Conservation (phyloP, 2,329 filamentous ascomycete genomes). For the Aphanoascus verrucosus region DNA sequence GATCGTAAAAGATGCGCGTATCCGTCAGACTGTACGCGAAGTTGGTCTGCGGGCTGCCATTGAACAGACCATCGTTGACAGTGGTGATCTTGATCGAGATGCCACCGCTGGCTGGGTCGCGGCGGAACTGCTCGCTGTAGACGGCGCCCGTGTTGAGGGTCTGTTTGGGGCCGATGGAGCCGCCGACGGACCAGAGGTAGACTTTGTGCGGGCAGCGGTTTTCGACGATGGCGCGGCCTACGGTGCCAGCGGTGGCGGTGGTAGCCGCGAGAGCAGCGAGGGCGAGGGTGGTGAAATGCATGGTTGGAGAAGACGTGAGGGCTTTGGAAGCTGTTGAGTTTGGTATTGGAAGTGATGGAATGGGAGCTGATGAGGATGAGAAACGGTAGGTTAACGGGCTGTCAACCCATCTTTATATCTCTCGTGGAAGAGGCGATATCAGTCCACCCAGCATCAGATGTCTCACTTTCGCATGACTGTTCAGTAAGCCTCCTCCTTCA, state of each 20-base stretch:
- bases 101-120: constrained; percentile 31
- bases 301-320: constrained; percentile 4
- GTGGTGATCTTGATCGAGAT: constrained; percentile 36
- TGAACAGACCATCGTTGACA: constrained; percentile 27
- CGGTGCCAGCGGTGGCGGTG: constrained; percentile 23
- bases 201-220: constrained; percentile 28
- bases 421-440: neutral
- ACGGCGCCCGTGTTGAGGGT: constrained; percentile 22
- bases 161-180: constrained; percentile 18
- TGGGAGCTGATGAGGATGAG: neutral
- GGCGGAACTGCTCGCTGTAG: constrained; percentile 30
- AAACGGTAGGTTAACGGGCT: neutral
- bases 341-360: neutral
- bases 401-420: neutral
- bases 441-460: neutral
- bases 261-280: constrained; percentile 15
- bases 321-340: neutral
- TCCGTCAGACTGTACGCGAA: constrained; percentile 35
- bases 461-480: neutral
- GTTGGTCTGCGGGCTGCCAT: constrained; percentile 30
- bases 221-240: constrained; percentile 27
- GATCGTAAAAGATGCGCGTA: constrained; percentile 32
- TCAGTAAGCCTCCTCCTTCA: neutral
- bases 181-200: constrained; percentile 32
- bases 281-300: constrained; percentile 14